Evolutionary conservation across 192 early-diverging fungal species (phyloP).

Genomic region (Glomus cerebriforme): DNA sequence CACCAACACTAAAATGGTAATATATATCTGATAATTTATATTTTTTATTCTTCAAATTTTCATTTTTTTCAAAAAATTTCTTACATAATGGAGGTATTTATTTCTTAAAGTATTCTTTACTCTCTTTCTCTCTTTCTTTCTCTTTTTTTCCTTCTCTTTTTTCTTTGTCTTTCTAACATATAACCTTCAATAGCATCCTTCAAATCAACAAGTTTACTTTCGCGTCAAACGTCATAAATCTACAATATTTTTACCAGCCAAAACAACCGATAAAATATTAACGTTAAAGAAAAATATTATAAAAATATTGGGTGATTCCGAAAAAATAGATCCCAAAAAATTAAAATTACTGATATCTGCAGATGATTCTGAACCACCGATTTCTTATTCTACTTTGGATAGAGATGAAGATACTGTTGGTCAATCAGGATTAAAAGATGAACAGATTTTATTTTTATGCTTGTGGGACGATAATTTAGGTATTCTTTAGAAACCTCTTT

Average conservation of each 20-base stretch:
- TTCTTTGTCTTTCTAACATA: background rate
- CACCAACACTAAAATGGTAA: too few species aligned
- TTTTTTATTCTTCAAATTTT: too few species aligned
- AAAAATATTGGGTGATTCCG: conserved; percentile 3
- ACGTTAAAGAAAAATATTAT: conserved; percentile 1
- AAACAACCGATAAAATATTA: background rate
- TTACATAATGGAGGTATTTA: background rate
- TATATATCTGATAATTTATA: too few species aligned
- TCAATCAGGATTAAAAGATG: background rate
- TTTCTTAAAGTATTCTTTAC: background rate
- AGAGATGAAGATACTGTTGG: background rate
- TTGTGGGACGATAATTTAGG: background rate
- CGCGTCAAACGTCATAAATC: background rate
- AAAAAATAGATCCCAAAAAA: background rate
- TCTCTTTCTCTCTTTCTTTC: background rate
- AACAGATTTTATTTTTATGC: background rate
- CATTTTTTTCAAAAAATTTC: too few species aligned
- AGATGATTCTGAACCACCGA: background rate
- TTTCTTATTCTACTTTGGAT: background rate
- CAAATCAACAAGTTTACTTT: background rate
- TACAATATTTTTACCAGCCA: background rate
- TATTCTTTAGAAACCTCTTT: background rate
- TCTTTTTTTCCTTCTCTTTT: background rate
- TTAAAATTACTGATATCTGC: background rate
- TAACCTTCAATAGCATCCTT: background rate